These are phyloP conservation scores for Galerina sulciceps DNA, from an alignment of 768 basidiomycete species.

Conservation along the genomic window DNA sequence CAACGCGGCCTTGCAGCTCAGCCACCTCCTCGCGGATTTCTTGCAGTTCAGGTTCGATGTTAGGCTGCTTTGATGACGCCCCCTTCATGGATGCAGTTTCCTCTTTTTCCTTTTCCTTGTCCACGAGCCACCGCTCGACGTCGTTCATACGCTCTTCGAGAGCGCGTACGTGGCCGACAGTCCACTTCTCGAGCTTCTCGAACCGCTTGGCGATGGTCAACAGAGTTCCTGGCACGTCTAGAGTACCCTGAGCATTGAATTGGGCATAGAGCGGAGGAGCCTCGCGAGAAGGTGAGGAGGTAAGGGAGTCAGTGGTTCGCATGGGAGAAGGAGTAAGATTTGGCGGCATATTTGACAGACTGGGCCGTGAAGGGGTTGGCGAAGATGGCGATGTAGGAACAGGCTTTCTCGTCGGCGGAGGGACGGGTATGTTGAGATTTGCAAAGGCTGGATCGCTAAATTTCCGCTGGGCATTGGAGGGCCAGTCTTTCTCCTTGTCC, in stretches of 20 bases:
- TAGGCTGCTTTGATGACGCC: conserved; percentile 16
- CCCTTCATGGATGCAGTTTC: conserved; percentile 18
- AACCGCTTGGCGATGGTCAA: conserved; percentile 79
- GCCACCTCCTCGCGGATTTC: conserved; percentile 69
- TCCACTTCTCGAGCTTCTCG: conserved; percentile 90
- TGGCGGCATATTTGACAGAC: conserved; percentile 48
- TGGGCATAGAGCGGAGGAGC: conserved; percentile 78
- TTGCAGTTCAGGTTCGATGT: conserved; percentile 45
- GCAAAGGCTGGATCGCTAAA: conserved; percentile 60
- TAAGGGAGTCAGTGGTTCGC: conserved; percentile 47
- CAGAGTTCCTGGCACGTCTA: conserved; percentile 78
- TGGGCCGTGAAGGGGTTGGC: conserved; percentile 64
- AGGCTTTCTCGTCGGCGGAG: conserved; percentile 49
- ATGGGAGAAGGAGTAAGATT: conserved; percentile 71
- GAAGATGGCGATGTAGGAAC: conserved; percentile 61
- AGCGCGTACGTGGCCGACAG: conserved; percentile 85
- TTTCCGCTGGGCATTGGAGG: conserved; percentile 54
- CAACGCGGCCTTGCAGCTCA: conserved; percentile 77
- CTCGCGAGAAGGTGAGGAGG: conserved; percentile 56
- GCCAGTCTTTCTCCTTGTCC: conserved; percentile 58
- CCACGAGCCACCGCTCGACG: conserved; percentile 89
- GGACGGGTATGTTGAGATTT: conserved; percentile 55
- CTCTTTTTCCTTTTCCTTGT: conserved; percentile 76
- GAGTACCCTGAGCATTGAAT: conserved; percentile 69
- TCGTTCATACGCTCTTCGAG: conserved; percentile 92